phyloP scores from a whole-genome alignment of 805 yeast species.

The Wickerhamiella azymoides region DNA sequence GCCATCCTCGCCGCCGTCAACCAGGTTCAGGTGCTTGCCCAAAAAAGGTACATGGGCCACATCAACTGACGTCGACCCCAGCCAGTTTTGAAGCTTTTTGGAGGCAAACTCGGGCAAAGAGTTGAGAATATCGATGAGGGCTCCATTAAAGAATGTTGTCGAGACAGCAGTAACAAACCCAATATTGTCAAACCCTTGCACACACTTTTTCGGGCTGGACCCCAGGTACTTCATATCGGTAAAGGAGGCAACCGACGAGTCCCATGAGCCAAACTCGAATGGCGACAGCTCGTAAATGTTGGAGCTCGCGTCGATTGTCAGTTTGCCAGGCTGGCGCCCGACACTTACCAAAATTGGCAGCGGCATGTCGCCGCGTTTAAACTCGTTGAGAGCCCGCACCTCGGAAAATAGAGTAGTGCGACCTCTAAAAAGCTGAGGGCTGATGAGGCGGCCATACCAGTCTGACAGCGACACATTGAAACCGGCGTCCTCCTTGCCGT shows the following conservation, averaged over 20 bases:
- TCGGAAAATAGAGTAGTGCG: constrained; percentile 31
- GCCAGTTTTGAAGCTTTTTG: not conserved
- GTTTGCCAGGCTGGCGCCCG: constrained; percentile 28
- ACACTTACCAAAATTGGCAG: constrained; percentile 37
- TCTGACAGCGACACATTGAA: constrained; percentile 49
- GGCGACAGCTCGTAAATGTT: constrained; percentile 34
- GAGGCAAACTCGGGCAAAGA: not conserved
- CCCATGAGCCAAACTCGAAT: constrained; percentile 64
- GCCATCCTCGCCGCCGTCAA: constrained; percentile 70
- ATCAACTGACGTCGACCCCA: not conserved
- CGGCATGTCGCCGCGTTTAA: constrained; percentile 44
- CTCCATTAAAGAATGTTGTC: constrained; percentile 2
- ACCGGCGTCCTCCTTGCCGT: constrained; percentile 39
- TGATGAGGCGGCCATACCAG: constrained; percentile 55
- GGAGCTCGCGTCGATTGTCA: constrained; percentile 38
- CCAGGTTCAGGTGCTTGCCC: constrained; percentile 33
- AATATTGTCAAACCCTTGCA: constrained; percentile 57
- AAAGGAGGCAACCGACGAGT: constrained; percentile 45
- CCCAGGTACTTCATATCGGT: constrained; percentile 52
- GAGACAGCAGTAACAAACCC: constrained; percentile 33
- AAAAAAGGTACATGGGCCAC: constrained; percentile 36
- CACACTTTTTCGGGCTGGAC: constrained; percentile 10
- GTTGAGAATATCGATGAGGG: not conserved
- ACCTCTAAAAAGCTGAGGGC: constrained; percentile 37
- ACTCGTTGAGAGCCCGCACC: constrained; percentile 43